Evolutionary conservation across 2,329 filamentous ascomycete genomes (phyloP).

Genomic region (Xylariales sp.): DNA sequence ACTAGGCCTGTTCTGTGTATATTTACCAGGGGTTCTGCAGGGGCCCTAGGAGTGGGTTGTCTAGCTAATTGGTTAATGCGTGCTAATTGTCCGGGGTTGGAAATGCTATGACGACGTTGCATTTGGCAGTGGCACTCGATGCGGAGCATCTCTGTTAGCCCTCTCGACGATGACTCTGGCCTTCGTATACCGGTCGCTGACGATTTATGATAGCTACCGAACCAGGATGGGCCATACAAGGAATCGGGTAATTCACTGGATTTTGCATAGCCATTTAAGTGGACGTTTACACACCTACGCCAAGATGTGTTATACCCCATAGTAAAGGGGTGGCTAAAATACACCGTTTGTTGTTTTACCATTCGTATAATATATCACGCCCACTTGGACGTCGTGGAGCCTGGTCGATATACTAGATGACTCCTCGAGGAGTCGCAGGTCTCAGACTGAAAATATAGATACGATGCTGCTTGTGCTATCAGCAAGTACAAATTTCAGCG

Average conservation of each 20-base stretch:
- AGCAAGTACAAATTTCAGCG: constrained; percentile 37
- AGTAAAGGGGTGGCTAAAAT: neutral
- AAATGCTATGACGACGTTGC: constrained; percentile 45
- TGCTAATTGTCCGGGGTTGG: constrained; percentile 34
- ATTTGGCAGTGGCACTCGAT: constrained; percentile 24
- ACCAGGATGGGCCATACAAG: too few relatives aligned
- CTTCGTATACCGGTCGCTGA: neutral
- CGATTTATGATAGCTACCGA: neutral
- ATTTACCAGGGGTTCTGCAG: constrained; percentile 14
- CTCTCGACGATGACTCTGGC: neutral
- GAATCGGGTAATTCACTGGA: too few relatives aligned
- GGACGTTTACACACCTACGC: neutral
- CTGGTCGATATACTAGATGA: neutral
- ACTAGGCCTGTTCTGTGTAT: constrained; percentile 27
- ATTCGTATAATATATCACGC: neutral
- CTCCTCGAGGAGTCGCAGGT: neutral
- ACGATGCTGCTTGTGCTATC: neutral
- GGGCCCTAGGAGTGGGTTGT: constrained; percentile 11
- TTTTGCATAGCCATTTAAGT: too few relatives aligned
- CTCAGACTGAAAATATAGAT: neutral
- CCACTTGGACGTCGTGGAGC: too few relatives aligned
- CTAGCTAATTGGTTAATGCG: constrained; percentile 40
- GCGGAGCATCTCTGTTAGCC: constrained; percentile 23
- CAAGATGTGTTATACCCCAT: neutral
- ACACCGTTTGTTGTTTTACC: neutral